Evolutionary conservation across 2,329 filamentous ascomycete species (phyloP), one percentile per base, ranked within the genome.

Genomic region (Colletotrichum liriopes): DNA sequence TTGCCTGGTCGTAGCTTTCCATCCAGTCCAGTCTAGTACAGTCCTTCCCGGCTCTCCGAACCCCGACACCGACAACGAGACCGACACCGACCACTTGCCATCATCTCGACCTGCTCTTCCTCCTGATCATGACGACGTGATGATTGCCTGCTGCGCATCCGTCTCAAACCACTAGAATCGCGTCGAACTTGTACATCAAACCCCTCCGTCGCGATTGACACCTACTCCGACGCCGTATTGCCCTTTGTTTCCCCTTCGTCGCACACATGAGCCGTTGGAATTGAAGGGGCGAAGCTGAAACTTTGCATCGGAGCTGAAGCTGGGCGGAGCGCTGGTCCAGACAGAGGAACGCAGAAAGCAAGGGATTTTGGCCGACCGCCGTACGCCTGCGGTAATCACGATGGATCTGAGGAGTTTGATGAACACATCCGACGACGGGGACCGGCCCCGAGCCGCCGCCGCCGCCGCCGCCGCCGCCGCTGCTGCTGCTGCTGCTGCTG

Each of bases 381-480:
- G 54, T 52, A 51, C 69, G 58, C 37, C 65, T 63, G 52, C 43
- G n/a, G 32, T 39, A 11, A 16, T 67, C 73, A 78, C 69, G 66
- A 86, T 90, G 88, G 87, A 89, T 82, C 83, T 90, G 69, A 81
- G 83, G 74, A 85, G 84, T 20, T 87, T 91, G 76, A 81, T 91
- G 59, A 91, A 90, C 79, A 82, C 84, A 29, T 84, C 86, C 45
- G 88, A 88, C 73, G 81, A 81, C 70, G 85, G 82, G 75, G 85
- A 82, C 62, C 79, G 81, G 73, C 77, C 78, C 56, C 79, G 80
- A 62, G 76, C 79, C 67, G 81, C 80, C 74, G 78, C 80, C 26
- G 35, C 65, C 18, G 55, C 67, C 11, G 64, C 77, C 77, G 54
- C 77, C 76, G 45, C 59, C 2, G 29, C 64, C 0, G 43, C 51